Percentiles rank a stretch among this genome's conserved stretches.
phyloP scores from a whole-genome alignment of 1,284 basidiomycete genomes.

The Thelephora terrestris region DNA sequence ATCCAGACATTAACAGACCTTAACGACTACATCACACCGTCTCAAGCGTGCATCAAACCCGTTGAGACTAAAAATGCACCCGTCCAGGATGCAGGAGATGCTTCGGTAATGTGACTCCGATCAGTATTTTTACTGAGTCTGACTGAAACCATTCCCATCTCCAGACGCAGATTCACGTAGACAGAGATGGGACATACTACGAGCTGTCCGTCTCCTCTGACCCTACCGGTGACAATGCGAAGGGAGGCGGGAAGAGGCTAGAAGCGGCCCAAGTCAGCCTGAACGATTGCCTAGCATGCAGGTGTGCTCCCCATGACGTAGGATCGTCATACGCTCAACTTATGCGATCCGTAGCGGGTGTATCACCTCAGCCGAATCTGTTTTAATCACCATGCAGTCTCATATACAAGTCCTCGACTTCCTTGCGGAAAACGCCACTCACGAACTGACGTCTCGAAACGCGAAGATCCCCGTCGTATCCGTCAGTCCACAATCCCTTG shows the following conservation, averaged over 20 bases:
- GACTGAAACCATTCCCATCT: conserved; percentile 6
- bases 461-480: conserved; percentile 70
- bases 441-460: conserved; percentile 19
- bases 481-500: conserved; percentile 87
- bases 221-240: conserved; percentile 3
- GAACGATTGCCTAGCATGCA: conserved; percentile 92
- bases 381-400: conserved; percentile 95
- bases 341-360: conserved; percentile 62
- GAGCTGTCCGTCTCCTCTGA: conserved; percentile 40
- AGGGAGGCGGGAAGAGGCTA: conserved; percentile 44
- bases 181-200: conserved; percentile 70
- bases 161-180: conserved; percentile 86
- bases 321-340: conserved; percentile 3
- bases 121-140: background rate
- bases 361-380: conserved; percentile 96
- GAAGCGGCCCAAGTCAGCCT: conserved; percentile 90
- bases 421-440: conserved; percentile 46
- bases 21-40: conserved; percentile 96
- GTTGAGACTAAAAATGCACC: conserved; percentile 49
- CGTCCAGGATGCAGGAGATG: conserved; percentile 40
- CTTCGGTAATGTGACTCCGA: conserved; percentile 34
- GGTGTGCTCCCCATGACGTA: conserved; percentile 33
- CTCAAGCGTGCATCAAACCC: conserved; percentile 97
- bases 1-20: conserved; percentile 81
- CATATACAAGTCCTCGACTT: conserved; percentile 85